Conservation (phyloP, 192 early-diverging fungal genomes). For the Funneliformis mosseae region DNA sequence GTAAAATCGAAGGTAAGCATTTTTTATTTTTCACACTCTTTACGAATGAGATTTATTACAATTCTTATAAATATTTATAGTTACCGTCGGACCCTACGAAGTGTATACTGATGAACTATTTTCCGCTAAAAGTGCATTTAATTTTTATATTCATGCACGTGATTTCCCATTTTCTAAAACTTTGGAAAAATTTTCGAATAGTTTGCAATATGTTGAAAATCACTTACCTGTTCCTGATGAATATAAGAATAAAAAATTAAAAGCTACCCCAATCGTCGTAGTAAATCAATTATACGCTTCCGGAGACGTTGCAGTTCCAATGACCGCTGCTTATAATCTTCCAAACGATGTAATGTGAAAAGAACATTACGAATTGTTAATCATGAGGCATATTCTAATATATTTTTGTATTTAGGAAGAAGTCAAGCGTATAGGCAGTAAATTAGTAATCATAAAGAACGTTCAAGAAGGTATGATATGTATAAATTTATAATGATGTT, state of each 20-base stretch:
- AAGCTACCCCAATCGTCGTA: slow-evolving; percentile 70
- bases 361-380: not conserved
- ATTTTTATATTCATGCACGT: slow-evolving; percentile 68
- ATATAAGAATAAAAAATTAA: slow-evolving; percentile 64
- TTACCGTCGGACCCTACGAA: slow-evolving; percentile 7
- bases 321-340: slow-evolving; percentile 77
- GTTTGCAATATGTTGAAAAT: slow-evolving; percentile 66
- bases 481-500: not conserved
- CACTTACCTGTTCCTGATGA: slow-evolving; percentile 65
- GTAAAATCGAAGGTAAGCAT: slow-evolving; percentile 26
- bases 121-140: slow-evolving; percentile 67
- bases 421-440: slow-evolving; percentile 66
- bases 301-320: slow-evolving; percentile 72
- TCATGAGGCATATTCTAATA: not conserved
- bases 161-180: slow-evolving; percentile 59
- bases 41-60: not conserved
- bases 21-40: not conserved
- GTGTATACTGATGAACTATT: slow-evolving; percentile 68
- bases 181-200: slow-evolving; percentile 66
- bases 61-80: not conserved
- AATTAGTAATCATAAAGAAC: slow-evolving; percentile 76
- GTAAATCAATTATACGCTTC: slow-evolving; percentile 75
- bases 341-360: slow-evolving; percentile 63
- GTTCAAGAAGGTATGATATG: slow-evolving; percentile 59
- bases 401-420: slow-evolving; percentile 48